These are phyloP conservation scores for Talaromyces wortmannii DNA, from an alignment of 495 filamentous ascomycete genomes.

Conservation along the genomic window DNA sequence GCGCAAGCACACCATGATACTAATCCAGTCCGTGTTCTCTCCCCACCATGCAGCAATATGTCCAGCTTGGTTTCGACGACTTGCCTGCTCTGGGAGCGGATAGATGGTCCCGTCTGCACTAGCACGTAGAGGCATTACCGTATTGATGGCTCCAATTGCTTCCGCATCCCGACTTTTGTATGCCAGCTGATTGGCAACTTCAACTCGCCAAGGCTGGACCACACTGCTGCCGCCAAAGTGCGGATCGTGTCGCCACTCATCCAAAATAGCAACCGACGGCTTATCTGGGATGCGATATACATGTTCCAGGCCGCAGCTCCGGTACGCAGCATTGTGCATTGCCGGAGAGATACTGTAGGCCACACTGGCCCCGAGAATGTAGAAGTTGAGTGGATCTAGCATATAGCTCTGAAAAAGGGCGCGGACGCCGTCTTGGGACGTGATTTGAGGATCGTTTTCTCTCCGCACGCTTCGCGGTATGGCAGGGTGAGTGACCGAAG, in stretches of 20 bases:
- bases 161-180: constrained; percentile 68
- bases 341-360: constrained; percentile 70
- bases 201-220: constrained; percentile 69
- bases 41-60: constrained; percentile 64
- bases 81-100: constrained; percentile 54
- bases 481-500: constrained; percentile 60
- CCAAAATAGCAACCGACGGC: constrained; percentile 55
- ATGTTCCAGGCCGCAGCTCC: constrained; percentile 66
- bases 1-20: constrained; percentile 61
- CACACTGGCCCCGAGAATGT: constrained; percentile 66
- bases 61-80: constrained; percentile 59
- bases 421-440: constrained; percentile 49
- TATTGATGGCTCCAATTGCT: constrained; percentile 78
- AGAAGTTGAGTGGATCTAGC: constrained; percentile 65
- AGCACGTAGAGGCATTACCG: constrained; percentile 66
- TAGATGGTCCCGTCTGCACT: constrained; percentile 55
- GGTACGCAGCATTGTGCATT: constrained; percentile 74
- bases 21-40: constrained; percentile 82
- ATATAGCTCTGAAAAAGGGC: constrained; percentile 48
- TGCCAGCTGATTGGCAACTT: constrained; percentile 59
- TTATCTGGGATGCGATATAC: constrained; percentile 60
- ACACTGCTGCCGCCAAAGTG: constrained; percentile 70
- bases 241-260: constrained; percentile 53
- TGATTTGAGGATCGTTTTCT: constrained; percentile 38
- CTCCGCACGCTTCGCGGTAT: constrained; percentile 32